Conservation (phyloP, 2,329 filamentous ascomycete species). For the Teratosphaeria nubilosa region DNA sequence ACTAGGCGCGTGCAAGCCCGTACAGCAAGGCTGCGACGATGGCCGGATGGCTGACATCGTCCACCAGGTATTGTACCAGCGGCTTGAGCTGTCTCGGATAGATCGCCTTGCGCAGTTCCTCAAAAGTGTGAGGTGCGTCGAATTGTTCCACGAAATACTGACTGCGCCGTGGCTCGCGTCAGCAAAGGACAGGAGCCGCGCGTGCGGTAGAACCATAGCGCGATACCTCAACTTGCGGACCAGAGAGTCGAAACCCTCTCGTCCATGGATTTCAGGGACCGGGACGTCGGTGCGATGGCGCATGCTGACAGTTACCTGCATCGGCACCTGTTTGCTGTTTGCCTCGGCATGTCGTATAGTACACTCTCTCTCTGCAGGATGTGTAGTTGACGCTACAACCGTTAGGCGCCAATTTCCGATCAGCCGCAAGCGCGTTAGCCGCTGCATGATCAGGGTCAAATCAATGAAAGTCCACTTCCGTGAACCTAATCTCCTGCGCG, state of each 20-base stretch:
- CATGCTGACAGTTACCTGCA: neutral
- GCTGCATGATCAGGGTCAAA: too few relatives aligned
- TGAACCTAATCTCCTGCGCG: too few relatives aligned
- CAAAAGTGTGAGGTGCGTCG: slow-evolving; percentile 57
- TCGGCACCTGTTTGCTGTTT: neutral
- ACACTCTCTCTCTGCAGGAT: neutral
- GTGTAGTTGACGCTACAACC: neutral
- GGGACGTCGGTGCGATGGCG: neutral
- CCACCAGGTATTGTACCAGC: slow-evolving; percentile 56
- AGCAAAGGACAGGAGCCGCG: neutral
- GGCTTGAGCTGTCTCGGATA: slow-evolving; percentile 47
- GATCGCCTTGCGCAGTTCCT: slow-evolving; percentile 59
- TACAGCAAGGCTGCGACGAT: slow-evolving; percentile 66
- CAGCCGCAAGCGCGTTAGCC: too few relatives aligned
- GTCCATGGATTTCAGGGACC: slow-evolving; percentile 38
- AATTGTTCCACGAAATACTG: slow-evolving; percentile 57
- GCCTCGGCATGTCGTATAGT: neutral
- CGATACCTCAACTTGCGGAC: slow-evolving; percentile 54
- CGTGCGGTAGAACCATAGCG: neutral
- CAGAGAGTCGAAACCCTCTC: slow-evolving; percentile 53
- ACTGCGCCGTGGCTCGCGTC: neutral
- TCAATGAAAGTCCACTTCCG: too few relatives aligned
- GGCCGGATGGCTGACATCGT: slow-evolving; percentile 55
- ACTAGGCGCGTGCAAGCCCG: neutral
- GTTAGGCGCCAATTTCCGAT: neutral